Base-by-base conservation (phyloP, 352 stramenopile genomes). In the Globisporangium middletonii region DNA sequence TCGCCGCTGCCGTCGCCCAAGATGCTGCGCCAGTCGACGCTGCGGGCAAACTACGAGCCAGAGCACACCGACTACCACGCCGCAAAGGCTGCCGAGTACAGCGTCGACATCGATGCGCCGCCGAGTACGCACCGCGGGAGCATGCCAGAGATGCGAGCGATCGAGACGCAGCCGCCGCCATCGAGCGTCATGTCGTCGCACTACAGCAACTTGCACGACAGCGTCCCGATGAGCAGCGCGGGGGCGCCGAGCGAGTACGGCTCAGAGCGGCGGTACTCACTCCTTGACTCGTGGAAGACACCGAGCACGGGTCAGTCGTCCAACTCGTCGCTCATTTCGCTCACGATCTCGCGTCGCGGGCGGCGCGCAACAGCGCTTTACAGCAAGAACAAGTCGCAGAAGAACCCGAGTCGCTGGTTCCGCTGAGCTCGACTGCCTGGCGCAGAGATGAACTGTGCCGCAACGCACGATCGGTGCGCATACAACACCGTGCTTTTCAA, bases 271-370 rank as follows among this genome's bases (percentile, higher is more conserved):
- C 82, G 82, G 2, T 86, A 84, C 57, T 92, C 82, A 9, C 50
- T 92, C 53, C 62, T 89, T 41, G 82, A 90, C 49, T 84, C 78
- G 11, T 92, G 82, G 82, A 86, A 86, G 38, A 55, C 67, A 0
- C 79, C 82, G 50, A 73, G 62, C 5, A 87, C 77, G 23, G 67
- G 65, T 8, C 70, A 74, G 41, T 69, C 63, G 30, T 77, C 71
- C 33, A 90, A 78, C 60, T 75, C 79, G 26, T 76, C 81, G 48
- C 76, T 92, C 26, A 87, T 77, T 23, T 78, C 68, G 28, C 68
- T 92, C 56, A 92, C 82, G 1, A 90, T 89, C 45, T 89, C 82
- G 0, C 56, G 75, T 30, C 79, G 79, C 44, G 79, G 79, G 5
- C 74, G 82, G 3, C 77, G 82, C 51, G 77, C 76, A 46, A 72